These are phyloP conservation scores for Scleroderma bovista DNA, from an alignment of 768 basidiomycete species.

Conservation along the genomic window DNA sequence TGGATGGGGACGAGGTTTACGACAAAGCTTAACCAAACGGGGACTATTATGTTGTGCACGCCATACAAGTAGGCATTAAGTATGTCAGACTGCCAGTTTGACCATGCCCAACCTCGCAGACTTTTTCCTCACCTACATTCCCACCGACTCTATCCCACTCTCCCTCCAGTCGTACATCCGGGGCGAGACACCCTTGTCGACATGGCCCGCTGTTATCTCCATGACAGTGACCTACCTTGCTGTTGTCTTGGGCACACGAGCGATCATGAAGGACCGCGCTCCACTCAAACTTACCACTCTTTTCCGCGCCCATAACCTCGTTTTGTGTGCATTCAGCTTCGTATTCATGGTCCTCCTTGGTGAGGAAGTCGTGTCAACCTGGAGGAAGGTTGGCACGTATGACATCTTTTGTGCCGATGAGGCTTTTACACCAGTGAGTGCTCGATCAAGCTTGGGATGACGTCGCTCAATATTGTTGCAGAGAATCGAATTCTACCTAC, in stretches of 20 bases:
- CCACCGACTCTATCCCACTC: slow-evolving; percentile 47
- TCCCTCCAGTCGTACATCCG: slow-evolving; percentile 61
- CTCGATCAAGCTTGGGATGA: background rate
- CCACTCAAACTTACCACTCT: slow-evolving; percentile 68
- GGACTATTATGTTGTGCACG: too few species aligned
- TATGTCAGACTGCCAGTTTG: background rate
- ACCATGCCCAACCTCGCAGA: slow-evolving; percentile 70
- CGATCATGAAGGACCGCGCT: slow-evolving; percentile 71
- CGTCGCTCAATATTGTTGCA: slow-evolving; percentile 23
- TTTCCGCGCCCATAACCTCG: slow-evolving; percentile 84
- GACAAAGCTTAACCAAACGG: too few species aligned
- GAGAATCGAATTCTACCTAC: slow-evolving; percentile 91
- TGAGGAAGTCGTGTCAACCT: slow-evolving; percentile 81
- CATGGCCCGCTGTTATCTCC: slow-evolving; percentile 57
- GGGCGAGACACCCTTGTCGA: slow-evolving; percentile 78
- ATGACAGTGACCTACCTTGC: slow-evolving; percentile 75
- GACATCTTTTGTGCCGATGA: slow-evolving; percentile 63
- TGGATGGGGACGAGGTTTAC: too few species aligned
- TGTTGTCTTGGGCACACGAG: slow-evolving; percentile 78
- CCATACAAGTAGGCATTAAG: background rate
- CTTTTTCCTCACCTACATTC: slow-evolving; percentile 50
- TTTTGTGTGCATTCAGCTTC: slow-evolving; percentile 74
- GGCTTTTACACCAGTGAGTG: slow-evolving; percentile 80
- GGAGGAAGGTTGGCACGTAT: slow-evolving; percentile 69
- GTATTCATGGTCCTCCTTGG: slow-evolving; percentile 76